Evolutionary conservation across 140 eudicot genomes (phyloP).

Genomic region (Flaveria floridana): DNA sequence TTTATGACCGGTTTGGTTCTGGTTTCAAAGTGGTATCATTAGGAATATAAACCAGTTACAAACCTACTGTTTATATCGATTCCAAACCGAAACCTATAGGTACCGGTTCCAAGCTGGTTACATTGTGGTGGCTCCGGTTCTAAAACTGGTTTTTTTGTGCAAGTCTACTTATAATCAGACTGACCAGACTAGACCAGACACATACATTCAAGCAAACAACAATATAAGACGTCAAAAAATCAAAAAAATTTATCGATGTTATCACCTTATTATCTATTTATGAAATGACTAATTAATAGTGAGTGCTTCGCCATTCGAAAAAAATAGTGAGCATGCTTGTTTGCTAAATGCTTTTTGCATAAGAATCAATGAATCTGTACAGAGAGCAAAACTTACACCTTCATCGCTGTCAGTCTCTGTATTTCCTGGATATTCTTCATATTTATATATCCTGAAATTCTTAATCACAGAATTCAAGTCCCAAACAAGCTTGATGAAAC

Average conservation of each 20-base stretch:
- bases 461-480: constrained; percentile 17
- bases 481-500: constrained; percentile 44
- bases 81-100: no score
- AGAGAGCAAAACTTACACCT: constrained; percentile 32
- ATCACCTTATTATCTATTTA: constrained; percentile 4
- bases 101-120: no score
- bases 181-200: not conserved
- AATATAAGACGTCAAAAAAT: not conserved
- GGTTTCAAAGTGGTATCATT: no score
- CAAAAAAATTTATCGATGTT: constrained; percentile 1
- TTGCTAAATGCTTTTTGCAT: constrained; percentile 21
- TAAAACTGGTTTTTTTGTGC: no score
- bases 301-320: not conserved
- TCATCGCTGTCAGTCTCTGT: not conserved
- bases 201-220: constrained; percentile 3
- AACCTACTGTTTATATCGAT: no score
- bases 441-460: not conserved
- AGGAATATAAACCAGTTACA: no score
- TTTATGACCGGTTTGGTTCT: no score
- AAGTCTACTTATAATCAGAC: not conserved
- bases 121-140: no score
- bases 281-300: constrained; percentile 15
- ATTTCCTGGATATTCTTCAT: not conserved
- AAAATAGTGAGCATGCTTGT: constrained; percentile 8
- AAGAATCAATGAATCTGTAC: constrained; percentile 43